Percentiles rank a stretch among this genome's conserved stretches.
These are phyloP conservation scores for Thymus mandschuricus DNA, from an alignment of 257 asterid species.

Conservation along the genomic window DNA sequence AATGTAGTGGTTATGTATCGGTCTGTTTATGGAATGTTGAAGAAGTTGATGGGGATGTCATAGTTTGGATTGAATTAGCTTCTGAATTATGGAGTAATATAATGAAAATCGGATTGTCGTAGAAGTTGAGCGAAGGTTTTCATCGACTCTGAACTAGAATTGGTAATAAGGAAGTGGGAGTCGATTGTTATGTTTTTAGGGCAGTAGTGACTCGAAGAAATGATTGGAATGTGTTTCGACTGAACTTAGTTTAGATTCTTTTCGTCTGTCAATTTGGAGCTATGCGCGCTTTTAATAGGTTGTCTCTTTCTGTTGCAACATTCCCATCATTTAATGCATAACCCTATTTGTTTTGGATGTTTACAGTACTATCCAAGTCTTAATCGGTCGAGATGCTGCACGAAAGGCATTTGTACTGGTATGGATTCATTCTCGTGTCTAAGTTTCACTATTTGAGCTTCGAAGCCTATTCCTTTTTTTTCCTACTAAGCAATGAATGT, in stretches of 20 bases:
- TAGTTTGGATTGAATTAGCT: background rate
- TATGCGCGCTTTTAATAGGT: conserved; percentile 1
- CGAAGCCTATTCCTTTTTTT: background rate
- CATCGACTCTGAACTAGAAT: background rate
- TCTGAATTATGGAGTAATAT: conserved; percentile 20
- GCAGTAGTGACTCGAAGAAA: background rate
- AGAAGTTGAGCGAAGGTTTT: conserved; percentile 17
- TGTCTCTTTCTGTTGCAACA: conserved; percentile 8
- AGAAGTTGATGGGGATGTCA: background rate
- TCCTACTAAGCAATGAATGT: background rate
- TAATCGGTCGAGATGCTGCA: conserved; percentile 96
- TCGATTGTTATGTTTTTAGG: background rate
- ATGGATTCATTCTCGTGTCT: conserved; percentile 24
- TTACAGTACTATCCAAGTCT: conserved; percentile 98
- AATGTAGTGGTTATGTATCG: background rate
- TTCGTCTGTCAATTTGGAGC: conserved; percentile 17
- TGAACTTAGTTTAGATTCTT: conserved; percentile 5
- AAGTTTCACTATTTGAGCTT: conserved; percentile 19
- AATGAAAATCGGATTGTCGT: background rate
- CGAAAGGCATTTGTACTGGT: conserved; percentile 99
- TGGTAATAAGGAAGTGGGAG: background rate
- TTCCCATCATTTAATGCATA: conserved; percentile 25
- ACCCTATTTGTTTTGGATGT: conserved; percentile 28
- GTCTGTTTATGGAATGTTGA: conserved; percentile 10
- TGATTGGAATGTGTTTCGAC: conserved; percentile 7